Conservation (phyloP, 768 basidiomycete species). For the Dendrothele bispora region DNA sequence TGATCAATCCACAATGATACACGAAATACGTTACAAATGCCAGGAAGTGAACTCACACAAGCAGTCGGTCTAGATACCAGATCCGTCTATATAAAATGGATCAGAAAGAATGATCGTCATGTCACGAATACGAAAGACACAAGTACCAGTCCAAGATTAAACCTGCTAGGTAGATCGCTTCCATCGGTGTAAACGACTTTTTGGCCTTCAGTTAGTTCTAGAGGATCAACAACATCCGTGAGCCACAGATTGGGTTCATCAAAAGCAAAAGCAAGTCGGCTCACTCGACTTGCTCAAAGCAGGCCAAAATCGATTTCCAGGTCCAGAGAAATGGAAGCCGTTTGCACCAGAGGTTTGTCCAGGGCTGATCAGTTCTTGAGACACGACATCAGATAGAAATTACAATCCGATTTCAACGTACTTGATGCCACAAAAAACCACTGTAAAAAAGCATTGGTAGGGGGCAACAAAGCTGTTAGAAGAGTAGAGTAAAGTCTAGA, state of each 20-base stretch:
- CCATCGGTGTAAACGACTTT: no score
- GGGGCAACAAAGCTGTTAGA: no score
- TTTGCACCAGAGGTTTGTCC: neutral
- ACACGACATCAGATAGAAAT: neutral
- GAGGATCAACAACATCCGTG: no score
- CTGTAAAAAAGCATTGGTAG: neutral
- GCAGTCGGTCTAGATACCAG: neutral
- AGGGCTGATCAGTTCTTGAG: neutral
- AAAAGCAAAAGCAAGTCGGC: no score
- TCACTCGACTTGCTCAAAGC: neutral
- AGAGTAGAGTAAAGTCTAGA: no score
- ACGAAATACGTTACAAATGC: no score
- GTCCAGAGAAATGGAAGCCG: neutral
- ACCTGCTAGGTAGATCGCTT: neutral
- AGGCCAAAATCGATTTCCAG: slow-evolving; percentile 1
- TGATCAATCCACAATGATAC: neutral
- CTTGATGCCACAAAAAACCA: slow-evolving; percentile 5
- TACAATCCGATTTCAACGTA: neutral
- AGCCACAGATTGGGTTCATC: no score
- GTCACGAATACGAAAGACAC: neutral
- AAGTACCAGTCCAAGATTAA: neutral
- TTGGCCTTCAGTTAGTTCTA: no score
- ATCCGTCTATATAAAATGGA: neutral
- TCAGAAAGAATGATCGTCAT: neutral
- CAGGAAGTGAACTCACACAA: neutral